A percentile compares a stretch with the other conserved stretches of the same genome.
Conservation (phyloP, 2,329 filamentous ascomycete species). For the Erysiphe pulchra region DNA sequence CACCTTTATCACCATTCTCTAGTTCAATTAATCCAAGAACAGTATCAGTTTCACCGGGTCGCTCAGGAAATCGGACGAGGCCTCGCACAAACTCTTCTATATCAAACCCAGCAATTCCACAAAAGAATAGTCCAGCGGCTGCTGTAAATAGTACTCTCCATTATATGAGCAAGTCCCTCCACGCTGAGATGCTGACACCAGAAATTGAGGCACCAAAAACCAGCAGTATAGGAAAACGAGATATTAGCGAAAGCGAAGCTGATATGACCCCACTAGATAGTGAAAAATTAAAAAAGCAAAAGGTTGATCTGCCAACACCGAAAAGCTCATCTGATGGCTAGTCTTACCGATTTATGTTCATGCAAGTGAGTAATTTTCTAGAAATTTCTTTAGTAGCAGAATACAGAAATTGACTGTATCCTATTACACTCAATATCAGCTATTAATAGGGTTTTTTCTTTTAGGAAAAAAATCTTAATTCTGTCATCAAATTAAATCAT, state of each 20-base stretch:
- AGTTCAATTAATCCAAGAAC: conserved; percentile 23
- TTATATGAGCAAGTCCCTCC: no score
- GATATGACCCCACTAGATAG: not conserved
- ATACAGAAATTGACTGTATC: no score
- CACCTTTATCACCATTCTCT: conserved; percentile 32
- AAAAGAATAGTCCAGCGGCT: conserved; percentile 52
- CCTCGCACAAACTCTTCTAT: conserved; percentile 71
- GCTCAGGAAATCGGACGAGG: conserved; percentile 53
- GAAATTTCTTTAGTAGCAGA: no score
- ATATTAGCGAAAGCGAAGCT: not conserved
- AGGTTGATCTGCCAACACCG: not conserved
- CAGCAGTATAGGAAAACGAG: not conserved
- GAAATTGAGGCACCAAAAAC: no score
- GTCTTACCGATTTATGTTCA: no score
- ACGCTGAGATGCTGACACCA: no score
- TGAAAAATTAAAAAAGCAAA: not conserved
- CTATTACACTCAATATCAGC: no score
- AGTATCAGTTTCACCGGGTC: conserved; percentile 28
- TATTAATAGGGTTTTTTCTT: no score
- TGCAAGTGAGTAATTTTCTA: no score
- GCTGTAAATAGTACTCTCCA: conserved; percentile 29
- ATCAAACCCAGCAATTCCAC: conserved; percentile 55
- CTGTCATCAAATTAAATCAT: no score
- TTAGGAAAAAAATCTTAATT: no score
- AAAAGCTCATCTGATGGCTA: no score